These are phyloP conservation scores for Pythium brachiatum DNA, from an alignment of 352 stramenopile species.

Conservation along the genomic window DNA sequence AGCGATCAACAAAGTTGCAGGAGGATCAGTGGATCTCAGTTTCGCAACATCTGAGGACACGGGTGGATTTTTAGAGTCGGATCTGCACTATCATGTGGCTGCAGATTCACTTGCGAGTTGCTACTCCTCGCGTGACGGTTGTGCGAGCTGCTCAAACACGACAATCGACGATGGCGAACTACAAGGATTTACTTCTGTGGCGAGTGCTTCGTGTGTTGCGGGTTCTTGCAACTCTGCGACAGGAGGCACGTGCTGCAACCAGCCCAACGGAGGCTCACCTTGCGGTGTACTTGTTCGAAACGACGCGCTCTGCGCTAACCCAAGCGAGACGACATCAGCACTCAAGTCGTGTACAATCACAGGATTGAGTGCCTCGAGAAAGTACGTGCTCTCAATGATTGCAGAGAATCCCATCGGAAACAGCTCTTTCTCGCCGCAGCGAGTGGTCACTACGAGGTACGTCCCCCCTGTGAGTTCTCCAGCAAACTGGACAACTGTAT, in stretches of 20 bases:
- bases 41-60: conserved; percentile 26
- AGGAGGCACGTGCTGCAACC: conserved; percentile 24
- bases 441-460: conserved; percentile 27
- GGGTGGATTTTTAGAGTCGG: conserved; percentile 26
- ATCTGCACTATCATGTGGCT: conserved; percentile 25
- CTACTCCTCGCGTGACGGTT: conserved; percentile 17
- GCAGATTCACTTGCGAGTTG: conserved; percentile 31
- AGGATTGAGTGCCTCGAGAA: conserved; percentile 30
- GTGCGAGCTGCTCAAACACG: conserved; percentile 28
- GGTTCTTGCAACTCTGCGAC: conserved; percentile 10
- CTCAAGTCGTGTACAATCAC: conserved; percentile 24
- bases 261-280: not conserved
- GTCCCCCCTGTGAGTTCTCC: too few relatives aligned
- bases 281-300: conserved; percentile 27
- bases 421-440: conserved; percentile 23
- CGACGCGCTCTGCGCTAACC: conserved; percentile 18
- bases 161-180: not conserved
- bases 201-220: not conserved
- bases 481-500: too few relatives aligned
- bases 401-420: conserved; percentile 37
- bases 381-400: conserved; percentile 30
- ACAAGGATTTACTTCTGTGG: not conserved
- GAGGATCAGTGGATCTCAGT: conserved; percentile 30
- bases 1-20: conserved; percentile 18
- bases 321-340: not conserved